Conservation (phyloP, 495 filamentous ascomycete species). For the Astrocystis sublimbata region DNA sequence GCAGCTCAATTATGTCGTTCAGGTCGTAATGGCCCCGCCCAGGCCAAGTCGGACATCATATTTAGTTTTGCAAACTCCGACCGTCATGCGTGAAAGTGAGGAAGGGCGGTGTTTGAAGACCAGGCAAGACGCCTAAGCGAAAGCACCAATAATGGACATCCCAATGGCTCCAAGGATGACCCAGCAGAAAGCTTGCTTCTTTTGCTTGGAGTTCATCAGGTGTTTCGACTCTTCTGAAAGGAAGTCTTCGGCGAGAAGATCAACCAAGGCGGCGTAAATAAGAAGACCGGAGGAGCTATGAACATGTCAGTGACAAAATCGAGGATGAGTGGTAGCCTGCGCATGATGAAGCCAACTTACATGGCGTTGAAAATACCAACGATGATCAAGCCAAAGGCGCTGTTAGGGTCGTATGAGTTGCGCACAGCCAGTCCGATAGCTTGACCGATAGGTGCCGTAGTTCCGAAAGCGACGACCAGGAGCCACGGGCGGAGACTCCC, state of each 20-base stretch:
- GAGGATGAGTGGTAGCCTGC: neutral
- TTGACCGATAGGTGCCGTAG: conserved; percentile 60
- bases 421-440: conserved; percentile 58
- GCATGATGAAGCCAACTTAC: conserved; percentile 31
- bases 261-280: conserved; percentile 62
- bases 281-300: conserved; percentile 57
- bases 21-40: neutral
- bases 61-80: neutral
- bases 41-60: neutral
- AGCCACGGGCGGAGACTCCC: conserved; percentile 59
- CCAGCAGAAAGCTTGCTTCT: conserved; percentile 41
- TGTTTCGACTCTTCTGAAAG: conserved; percentile 55
- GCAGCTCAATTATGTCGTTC: neutral
- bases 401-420: conserved; percentile 63
- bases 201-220: conserved; percentile 47
- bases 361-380: conserved; percentile 73
- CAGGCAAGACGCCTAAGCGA: conserved; percentile 35
- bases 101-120: no score
- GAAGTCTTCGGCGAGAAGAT: conserved; percentile 65
- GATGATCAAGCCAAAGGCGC: conserved; percentile 63
- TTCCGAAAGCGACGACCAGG: conserved; percentile 63
- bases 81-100: neutral
- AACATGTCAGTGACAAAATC: neutral
- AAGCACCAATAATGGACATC: conserved; percentile 68
- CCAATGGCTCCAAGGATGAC: conserved; percentile 44